Base-by-base conservation (phyloP, 371 early-diverging fungal species). In the Rhizopus stolonifer region DNA sequence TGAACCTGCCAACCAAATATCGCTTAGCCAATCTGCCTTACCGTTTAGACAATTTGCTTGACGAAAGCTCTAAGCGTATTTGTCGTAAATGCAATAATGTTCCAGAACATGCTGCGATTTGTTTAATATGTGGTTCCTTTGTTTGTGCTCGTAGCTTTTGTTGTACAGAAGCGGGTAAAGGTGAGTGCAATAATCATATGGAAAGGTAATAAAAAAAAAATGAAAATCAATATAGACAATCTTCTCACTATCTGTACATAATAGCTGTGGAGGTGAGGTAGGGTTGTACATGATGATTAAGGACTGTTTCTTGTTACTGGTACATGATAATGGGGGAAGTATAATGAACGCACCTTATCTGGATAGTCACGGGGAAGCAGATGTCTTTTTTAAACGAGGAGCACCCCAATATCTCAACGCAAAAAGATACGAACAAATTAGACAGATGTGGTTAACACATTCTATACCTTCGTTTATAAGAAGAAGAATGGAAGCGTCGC, bases 101-200 rank as follows among this genome's bases (percentile, higher is more conserved):
- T 3, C 97, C 98, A 1, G 70, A 79, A 23, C 90, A 93, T 51
- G 94, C 95, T 0, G 95, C 95, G 0, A 67, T 96, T 15, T 98
- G 99, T 61, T 77, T 98, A 45, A 63, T 94, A 23, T 98, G 99
- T 72, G 97, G 99, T 6, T 80, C 83, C 1, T 85, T 94, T 67
- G 89, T 98, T 1, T 98, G 99, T 67, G 80, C 84, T 15, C 93
- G 92, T 65, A 82, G 87, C 43, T 91, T 86, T 59, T 98, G 99
- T 60, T 98, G 99, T 75, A 77, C 79, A 18, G 90, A 89, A 40
- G 89, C 86, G 15, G 83, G 79, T 43, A 74, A 79, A 18, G 96
- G 97, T 23, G 98, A 98, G 65, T 96, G 96, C 69, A 93, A 93
- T 53, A 69, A 74, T 31, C 98, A 98, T 67, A 89, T 88, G 73